Base-by-base conservation (phyloP, 2,329 filamentous ascomycete species). In the Monilinia fructicola region DNA sequence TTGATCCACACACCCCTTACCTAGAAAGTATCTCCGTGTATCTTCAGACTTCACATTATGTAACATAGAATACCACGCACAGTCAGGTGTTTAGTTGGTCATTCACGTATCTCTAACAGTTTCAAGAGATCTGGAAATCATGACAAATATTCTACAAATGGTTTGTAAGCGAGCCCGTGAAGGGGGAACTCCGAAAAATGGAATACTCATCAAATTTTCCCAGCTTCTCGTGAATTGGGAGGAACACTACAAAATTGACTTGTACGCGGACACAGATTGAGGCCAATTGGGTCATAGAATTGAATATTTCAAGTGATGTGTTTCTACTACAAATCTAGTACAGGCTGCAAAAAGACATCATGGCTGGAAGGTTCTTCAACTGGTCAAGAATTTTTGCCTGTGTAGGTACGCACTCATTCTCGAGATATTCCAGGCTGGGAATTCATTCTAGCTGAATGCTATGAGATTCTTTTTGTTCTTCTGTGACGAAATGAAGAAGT, bases 11-110 rank as follows among this genome's bases (percentile, higher is more conserved):
- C 10, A 54, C 4, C 11, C 6, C 3, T 10, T 42, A 23, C 9
- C 7, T 4, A 9, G 1, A 26, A 3, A 4, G n/a, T 0, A 23
- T 21, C 14, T 31, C 1, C 0, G 2, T 44, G 31, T 63, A 31
- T 38, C 2, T 4, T n/a, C 1, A 44, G 7, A 56, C 0, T 9
- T 0, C 9, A 2, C 0, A 0, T 0, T 0, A 0, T 0, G 0
- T 0, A 1, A 3, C 40, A 56, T 12, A 16, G 38, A 56, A n/a
- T 1, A 23, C 23, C 1, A n/a, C 11, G n/a, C 40, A n/a, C 28
- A 54, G 64, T 55, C 64, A 54, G 64, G 60, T 60, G 54, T 46
- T 65, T 60, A 60, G 64, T 60, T 65, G 44, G 46, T 65, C 53
- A 65, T 65, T 42, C 64, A 65, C 64, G 64, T 60, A n/a, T 65